A percentile compares a stretch with the other conserved stretches of the same genome.
phyloP scores from a whole-genome alignment of 2,329 filamentous ascomycete genomes.

The Fusarium sp. region DNA sequence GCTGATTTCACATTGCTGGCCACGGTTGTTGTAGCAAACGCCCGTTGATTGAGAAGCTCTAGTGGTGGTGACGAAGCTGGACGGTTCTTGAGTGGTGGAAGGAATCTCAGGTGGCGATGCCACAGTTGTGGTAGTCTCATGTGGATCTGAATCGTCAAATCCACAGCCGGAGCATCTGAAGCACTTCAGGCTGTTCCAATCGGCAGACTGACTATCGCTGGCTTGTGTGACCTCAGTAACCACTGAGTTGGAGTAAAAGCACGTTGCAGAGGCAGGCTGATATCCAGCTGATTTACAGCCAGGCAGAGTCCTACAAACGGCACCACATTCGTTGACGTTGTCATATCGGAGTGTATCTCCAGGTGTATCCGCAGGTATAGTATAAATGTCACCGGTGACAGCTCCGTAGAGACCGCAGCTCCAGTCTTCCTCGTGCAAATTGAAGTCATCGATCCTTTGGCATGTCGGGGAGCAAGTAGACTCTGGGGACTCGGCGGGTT shows the following conservation, averaged over 20 bases:
- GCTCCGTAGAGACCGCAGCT: background rate
- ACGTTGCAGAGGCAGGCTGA: background rate
- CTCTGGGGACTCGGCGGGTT: background rate
- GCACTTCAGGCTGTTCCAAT: slow-evolving; percentile 5
- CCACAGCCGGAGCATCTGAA: slow-evolving; percentile 1
- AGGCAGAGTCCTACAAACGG: background rate
- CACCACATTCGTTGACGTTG: background rate
- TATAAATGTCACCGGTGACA: background rate
- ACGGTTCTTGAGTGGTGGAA: background rate
- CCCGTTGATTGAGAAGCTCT: background rate
- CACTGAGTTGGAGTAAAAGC: background rate
- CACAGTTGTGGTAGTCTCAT: background rate
- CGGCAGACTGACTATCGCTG: background rate
- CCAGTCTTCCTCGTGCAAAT: background rate
- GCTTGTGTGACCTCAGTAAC: background rate
- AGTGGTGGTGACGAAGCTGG: background rate
- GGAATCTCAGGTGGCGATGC: background rate
- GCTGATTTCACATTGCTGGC: slow-evolving; percentile 15
- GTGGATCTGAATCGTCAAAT: background rate
- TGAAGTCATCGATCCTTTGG: background rate
- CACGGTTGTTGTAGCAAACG: slow-evolving; percentile 6
- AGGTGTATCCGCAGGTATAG: background rate
- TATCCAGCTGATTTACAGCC: background rate
- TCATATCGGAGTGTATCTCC: background rate
- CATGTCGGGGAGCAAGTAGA: background rate